Conservation (phyloP, 352 stramenopile species). For the Pythium coloratum region DNA sequence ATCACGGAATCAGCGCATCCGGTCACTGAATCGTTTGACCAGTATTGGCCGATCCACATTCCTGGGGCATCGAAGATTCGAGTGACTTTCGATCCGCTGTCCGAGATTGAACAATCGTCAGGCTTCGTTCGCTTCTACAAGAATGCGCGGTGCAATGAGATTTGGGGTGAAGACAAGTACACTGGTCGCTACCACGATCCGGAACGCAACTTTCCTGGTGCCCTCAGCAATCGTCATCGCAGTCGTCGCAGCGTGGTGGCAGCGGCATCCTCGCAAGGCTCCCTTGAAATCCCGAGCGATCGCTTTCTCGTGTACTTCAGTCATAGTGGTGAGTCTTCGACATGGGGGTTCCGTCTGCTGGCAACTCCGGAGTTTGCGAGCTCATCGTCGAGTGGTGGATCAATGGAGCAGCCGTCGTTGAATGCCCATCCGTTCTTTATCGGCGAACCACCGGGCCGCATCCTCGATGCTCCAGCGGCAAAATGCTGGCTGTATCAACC, state of each 20-base stretch:
- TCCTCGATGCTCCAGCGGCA: slow-evolving; percentile 47
- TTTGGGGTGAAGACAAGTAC: slow-evolving; percentile 74
- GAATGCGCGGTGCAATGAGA: slow-evolving; percentile 59
- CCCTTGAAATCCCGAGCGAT: slow-evolving; percentile 68
- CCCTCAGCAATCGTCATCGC: slow-evolving; percentile 54
- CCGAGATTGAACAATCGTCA: slow-evolving; percentile 55
- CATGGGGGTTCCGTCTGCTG: slow-evolving; percentile 70
- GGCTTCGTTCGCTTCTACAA: slow-evolving; percentile 78
- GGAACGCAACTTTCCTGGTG: slow-evolving; percentile 72
- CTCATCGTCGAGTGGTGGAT: background rate
- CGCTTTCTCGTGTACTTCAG: slow-evolving; percentile 78
- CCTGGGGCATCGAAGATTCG: slow-evolving; percentile 69
- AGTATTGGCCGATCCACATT: slow-evolving; percentile 74
- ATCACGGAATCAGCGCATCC: slow-evolving; percentile 71
- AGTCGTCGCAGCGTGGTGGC: slow-evolving; percentile 28
- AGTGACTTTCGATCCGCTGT: slow-evolving; percentile 74
- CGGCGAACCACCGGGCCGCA: slow-evolving; percentile 54
- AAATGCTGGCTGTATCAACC: slow-evolving; percentile 66
- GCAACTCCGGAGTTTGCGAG: slow-evolving; percentile 49
- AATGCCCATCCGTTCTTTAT: slow-evolving; percentile 76
- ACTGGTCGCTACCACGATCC: slow-evolving; percentile 72
- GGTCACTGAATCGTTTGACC: slow-evolving; percentile 44
- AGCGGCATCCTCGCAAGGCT: slow-evolving; percentile 19
- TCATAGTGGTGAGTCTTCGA: slow-evolving; percentile 46
- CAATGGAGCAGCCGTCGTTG: slow-evolving; percentile 24